phyloP scores from a whole-genome alignment of 257 asterid species.

The Nicotiana undulata region DNA sequence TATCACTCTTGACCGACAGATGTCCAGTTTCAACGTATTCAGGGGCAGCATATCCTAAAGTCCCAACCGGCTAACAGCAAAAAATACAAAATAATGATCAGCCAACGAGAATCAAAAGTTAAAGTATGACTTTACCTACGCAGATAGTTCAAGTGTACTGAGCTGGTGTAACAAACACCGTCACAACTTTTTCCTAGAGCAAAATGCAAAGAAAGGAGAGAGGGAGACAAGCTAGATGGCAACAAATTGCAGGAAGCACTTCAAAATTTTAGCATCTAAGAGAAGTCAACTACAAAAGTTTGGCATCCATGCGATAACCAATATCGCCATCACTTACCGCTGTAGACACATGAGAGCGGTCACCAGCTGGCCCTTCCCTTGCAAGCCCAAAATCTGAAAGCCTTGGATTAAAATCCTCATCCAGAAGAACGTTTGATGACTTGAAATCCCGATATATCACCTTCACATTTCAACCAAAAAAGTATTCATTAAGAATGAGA shows the following conservation, averaged over 20 bases:
- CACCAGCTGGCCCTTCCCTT: constrained; percentile 86
- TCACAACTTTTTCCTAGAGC: neutral
- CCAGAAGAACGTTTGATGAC: constrained; percentile 78
- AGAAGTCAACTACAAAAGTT: neutral
- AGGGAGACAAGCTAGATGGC: neutral
- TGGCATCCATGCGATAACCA: neutral
- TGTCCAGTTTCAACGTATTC: constrained; percentile 74
- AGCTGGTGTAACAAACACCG: neutral
- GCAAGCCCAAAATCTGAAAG: constrained; percentile 97
- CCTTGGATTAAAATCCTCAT: constrained; percentile 64
- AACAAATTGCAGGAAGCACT: neutral
- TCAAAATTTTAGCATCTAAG: neutral
- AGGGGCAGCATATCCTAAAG: constrained; percentile 91
- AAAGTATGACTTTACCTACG: neutral
- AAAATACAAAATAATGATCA: neutral
- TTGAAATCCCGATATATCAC: constrained; percentile 91
- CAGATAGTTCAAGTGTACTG: neutral
- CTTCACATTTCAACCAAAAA: constrained; percentile 21
- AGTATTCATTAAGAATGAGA: neutral
- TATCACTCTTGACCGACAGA: constrained; percentile 68
- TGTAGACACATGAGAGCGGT: constrained; percentile 76
- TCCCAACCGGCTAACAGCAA: constrained; percentile 68
- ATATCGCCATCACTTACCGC: constrained; percentile 44
- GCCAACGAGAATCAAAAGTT: neutral
- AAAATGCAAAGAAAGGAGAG: neutral